Conservation (phyloP, 169 alveolate species). For the Cryptosporidium tyzzeri region DNA sequence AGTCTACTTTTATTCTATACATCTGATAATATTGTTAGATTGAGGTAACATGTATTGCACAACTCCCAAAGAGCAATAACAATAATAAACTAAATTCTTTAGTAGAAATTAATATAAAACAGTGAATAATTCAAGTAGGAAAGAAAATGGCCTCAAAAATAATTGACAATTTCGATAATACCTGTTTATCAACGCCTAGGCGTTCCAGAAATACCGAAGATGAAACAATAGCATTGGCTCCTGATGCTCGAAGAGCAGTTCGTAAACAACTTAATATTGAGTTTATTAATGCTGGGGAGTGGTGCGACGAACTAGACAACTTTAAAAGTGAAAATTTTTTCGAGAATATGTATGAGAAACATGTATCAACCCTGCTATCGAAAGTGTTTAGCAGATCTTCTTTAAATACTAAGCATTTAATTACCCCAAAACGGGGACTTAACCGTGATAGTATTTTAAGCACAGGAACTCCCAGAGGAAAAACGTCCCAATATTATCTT, state of each 20-base stretch:
- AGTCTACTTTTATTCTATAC: background rate
- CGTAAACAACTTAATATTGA: conserved; percentile 17
- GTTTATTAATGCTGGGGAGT: background rate
- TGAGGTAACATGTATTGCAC: background rate
- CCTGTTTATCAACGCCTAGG: conserved; percentile 50
- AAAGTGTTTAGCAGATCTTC: conserved; percentile 20
- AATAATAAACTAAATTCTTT: background rate
- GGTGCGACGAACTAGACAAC: background rate
- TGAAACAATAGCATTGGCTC: conserved; percentile 42
- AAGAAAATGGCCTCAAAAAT: background rate
- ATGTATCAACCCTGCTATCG: background rate
- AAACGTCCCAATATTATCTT: background rate
- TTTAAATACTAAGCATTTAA: background rate
- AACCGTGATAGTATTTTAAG: conserved; percentile 49
- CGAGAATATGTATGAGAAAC: background rate
- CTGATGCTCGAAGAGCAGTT: conserved; percentile 60
- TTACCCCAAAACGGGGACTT: conserved; percentile 36
- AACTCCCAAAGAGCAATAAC: background rate
- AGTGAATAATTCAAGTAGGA: background rate
- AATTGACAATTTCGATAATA: background rate
- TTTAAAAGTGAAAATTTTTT: conserved; percentile 3
- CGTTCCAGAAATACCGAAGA: conserved; percentile 29
- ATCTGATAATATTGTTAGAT: background rate
- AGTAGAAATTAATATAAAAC: background rate
- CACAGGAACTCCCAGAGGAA: conserved; percentile 38